Base-by-base conservation (phyloP, 83 land plant species). In the Thuja plicata region DNA sequence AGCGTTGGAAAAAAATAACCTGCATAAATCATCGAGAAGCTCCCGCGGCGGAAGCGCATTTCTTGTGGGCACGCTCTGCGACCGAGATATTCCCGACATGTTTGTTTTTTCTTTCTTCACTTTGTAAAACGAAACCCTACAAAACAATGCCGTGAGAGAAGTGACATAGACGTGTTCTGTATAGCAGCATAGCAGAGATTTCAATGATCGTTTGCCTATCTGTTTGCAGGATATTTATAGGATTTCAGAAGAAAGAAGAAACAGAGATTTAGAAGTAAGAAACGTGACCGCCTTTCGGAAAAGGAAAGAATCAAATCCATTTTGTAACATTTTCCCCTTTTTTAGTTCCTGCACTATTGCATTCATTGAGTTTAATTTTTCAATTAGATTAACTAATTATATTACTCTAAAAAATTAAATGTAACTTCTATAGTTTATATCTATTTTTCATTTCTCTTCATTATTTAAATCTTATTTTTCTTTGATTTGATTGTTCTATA, bases 1-100 rank as follows among this genome's bases (percentile, higher is more conserved):
- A 52, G 79, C 38, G 27, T 15, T 38, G 27, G 71, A 57, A 86
- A 8, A 66, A 83, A 73, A 0, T 19, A 38, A 95, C 98, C 98
- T 96, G 97, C 98, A 96, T 41, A 96, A 96, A 91, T 96, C 98
- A 89, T 96, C 97, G 88, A 96, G 98, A 87, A 95, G 96, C 88
- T 96, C 98, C 87, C 92, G 94, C 2, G 98, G 92, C 84, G 97
- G 98, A 50, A 91, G 92, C 17, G 84, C 90, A 85, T 90, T 89
- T 87, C 93, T 90, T 9, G 84, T 43, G 13, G 90, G 90, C 73
- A 91, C 91, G 41, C 93, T 91, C 3, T 91, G 88, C 27, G 96
- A 91, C 54, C 91, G 89, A 88, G 86, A 90, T 16, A 78, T 78
- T 24, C 92, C 55, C 37, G 92, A 48, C 93, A 91, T 90, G 55